Conservation (phyloP, 805 yeast genomes). For the Pichia californica region DNA sequence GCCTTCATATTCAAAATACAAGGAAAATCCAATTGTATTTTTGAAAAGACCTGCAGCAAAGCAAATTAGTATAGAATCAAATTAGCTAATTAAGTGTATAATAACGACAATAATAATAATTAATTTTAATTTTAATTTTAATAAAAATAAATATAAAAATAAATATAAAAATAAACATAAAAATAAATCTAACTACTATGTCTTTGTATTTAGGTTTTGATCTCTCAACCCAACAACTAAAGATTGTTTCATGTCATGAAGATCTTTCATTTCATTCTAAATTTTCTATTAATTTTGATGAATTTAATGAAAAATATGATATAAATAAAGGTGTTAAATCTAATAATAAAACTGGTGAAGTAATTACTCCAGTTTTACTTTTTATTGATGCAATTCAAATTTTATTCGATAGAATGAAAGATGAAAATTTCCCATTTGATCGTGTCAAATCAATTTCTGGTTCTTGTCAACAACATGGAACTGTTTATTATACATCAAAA, state of each 20-base stretch:
- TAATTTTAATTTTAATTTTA: too few species aligned
- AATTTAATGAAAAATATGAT: slow-evolving; percentile 44
- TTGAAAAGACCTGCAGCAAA: slow-evolving; percentile 22
- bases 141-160: neutral
- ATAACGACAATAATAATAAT: too few species aligned
- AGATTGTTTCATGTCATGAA: slow-evolving; percentile 59
- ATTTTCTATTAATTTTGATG: slow-evolving; percentile 67
- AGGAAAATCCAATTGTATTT: slow-evolving; percentile 44
- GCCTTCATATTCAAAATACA: slow-evolving; percentile 58
- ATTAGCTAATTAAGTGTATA: neutral
- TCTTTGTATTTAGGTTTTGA: slow-evolving; percentile 64
- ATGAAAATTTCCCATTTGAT: slow-evolving; percentile 48
- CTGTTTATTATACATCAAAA: slow-evolving; percentile 65
- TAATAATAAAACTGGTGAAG: slow-evolving; percentile 48
- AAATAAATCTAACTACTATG: neutral
- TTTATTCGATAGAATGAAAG: slow-evolving; percentile 45
- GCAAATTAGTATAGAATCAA: slow-evolving; percentile 11
- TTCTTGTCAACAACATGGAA: slow-evolving; percentile 90
- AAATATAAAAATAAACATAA: neutral
- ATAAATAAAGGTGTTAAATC: slow-evolving; percentile 69
- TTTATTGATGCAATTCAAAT: slow-evolving; percentile 82
- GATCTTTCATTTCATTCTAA: slow-evolving; percentile 41
- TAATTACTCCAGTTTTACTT: slow-evolving; percentile 79
- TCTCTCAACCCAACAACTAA: slow-evolving; percentile 84
- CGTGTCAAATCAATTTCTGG: slow-evolving; percentile 67